Evolutionary conservation across 2,329 filamentous ascomycete species (phyloP), one percentile per base, ranked within the genome.

Genomic region (Lasiodiplodia theobromae): DNA sequence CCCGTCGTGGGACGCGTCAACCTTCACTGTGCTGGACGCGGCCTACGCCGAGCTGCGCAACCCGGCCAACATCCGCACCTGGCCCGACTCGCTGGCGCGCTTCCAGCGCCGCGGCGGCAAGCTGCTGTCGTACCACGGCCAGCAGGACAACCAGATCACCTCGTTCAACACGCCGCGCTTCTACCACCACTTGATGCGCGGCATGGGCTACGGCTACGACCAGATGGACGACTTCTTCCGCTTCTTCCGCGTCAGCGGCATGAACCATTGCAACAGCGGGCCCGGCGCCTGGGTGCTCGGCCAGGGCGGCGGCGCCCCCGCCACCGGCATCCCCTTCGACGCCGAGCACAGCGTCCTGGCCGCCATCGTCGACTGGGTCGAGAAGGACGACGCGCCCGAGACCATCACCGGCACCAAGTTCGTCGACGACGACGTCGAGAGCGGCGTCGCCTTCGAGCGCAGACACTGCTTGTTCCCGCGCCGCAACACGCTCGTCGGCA

Each of bases 191-290:
- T 81, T 85, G 4, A 74, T 77, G 3, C 16, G 74, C 25, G 84
- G 81, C 0, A 84, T 86, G 82, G 70, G 74, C 4, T 71, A 77
- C 0, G 69, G 75, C 0, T 66, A 74, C 2, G 58, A 69, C 0
- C 69, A 79, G 65, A 73, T 84, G 8, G 82, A 85, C 68, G 71
- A 74, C 0, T 85, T 83, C 69, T 82, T 85, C 71, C 81, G 86
- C 60, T 83, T 81, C 74, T 88, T 88, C 78, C 80, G 80, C 37
- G 83, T 84, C 74, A 83, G 74, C 69, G 87, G 86, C 5, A 85
- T 86, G 77, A 79, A 75, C 2, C 86, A 88, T 73, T 88, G 86
- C 72, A 71, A 69, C 47, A 80, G 82, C 6, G 86, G 86, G 8
- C 77, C 75, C 1, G 85, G 85, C 1, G 85, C 85, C 1, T 75